These are phyloP conservation scores for Xylariaceae sp. DNA, from an alignment of 2,329 filamentous ascomycete genomes.

Conservation along the genomic window DNA sequence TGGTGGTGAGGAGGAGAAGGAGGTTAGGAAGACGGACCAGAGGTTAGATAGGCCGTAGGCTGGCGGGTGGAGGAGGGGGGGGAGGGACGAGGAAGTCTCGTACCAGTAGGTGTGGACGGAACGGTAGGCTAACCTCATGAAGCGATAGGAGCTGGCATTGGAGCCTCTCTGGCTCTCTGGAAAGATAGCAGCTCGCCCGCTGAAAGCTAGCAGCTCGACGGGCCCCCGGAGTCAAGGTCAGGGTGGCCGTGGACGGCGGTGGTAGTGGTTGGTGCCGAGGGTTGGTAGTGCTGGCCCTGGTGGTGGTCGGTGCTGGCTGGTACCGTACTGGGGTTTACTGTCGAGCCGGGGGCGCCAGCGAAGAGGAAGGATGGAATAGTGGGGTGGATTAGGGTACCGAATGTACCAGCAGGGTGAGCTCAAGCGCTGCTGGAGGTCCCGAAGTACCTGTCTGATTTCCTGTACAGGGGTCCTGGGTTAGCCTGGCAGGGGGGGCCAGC, in stretches of 20 bases:
- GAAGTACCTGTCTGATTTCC: too few relatives aligned
- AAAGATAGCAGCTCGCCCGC: conserved; percentile 12
- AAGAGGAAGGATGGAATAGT: neutral
- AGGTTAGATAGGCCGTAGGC: conserved; percentile 9
- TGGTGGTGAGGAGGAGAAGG: conserved; percentile 16
- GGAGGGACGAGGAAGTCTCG: conserved; percentile 11
- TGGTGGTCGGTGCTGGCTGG: too few relatives aligned
- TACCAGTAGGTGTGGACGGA: conserved; percentile 20
- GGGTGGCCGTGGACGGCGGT: neutral
- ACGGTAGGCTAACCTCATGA: conserved; percentile 20
- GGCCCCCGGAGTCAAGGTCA: conserved; percentile 9
- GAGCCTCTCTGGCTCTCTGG: conserved; percentile 4
- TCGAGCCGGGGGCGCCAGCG: conserved; percentile 13
- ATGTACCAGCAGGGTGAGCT: too few relatives aligned
- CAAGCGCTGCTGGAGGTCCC: too few relatives aligned
- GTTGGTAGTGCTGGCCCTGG: too few relatives aligned
- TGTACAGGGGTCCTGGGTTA: too few relatives aligned
- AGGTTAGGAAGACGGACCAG: neutral
- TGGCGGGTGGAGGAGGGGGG: conserved; percentile 7
- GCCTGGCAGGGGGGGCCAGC: too few relatives aligned
- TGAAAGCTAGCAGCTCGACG: conserved; percentile 12
- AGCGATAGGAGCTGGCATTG: conserved; percentile 15
- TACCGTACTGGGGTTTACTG: conserved; percentile 17
- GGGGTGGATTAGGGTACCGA: too few relatives aligned
- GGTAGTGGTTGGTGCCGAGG: neutral